Percentiles rank a stretch among this genome's conserved stretches.
Evolutionary conservation across 495 filamentous ascomycete genomes (phyloP).

Genomic region (Astrocystis sublimbata): DNA sequence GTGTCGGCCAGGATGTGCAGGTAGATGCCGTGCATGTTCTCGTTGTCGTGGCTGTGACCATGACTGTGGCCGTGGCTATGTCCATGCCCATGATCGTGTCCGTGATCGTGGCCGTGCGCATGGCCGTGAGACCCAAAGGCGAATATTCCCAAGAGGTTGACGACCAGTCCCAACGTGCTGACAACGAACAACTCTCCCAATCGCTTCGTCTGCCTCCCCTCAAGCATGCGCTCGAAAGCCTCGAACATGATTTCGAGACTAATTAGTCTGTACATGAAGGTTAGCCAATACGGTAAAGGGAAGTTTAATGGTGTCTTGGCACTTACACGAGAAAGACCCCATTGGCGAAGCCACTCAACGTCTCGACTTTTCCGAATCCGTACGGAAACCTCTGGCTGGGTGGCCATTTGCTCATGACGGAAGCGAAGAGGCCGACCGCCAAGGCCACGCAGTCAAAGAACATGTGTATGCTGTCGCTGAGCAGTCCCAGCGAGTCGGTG

Average conservation of each 20-base stretch:
- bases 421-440: slow-evolving; percentile 87
- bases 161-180: slow-evolving; percentile 76
- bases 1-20: slow-evolving; percentile 95
- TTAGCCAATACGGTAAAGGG: not conserved
- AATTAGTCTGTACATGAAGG: slow-evolving; percentile 67
- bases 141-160: slow-evolving; percentile 90
- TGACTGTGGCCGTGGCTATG: slow-evolving; percentile 42
- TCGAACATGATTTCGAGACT: slow-evolving; percentile 97
- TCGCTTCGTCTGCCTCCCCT: slow-evolving; percentile 78
- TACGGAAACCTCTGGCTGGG: slow-evolving; percentile 86
- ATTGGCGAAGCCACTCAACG: slow-evolving; percentile 93
- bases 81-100: slow-evolving; percentile 39
- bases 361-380: slow-evolving; percentile 96
- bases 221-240: slow-evolving; percentile 80
- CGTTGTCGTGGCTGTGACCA: slow-evolving; percentile 70
- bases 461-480: slow-evolving; percentile 99
- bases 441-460: slow-evolving; percentile 97
- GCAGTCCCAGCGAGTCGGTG: slow-evolving; percentile 87
- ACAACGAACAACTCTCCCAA: slow-evolving; percentile 86
- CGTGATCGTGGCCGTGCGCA: slow-evolving; percentile 63
- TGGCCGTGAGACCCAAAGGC: slow-evolving; percentile 77
- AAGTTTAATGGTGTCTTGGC: not conserved
- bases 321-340: slow-evolving; percentile 95
- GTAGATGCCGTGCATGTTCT: slow-evolving; percentile 99
- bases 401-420: slow-evolving; percentile 97